A percentile compares a stretch with the other conserved stretches of the same genome.
Evolutionary conservation across 2,329 filamentous ascomycete genomes (phyloP).

Genomic region (Colletotrichum theobromicola): DNA sequence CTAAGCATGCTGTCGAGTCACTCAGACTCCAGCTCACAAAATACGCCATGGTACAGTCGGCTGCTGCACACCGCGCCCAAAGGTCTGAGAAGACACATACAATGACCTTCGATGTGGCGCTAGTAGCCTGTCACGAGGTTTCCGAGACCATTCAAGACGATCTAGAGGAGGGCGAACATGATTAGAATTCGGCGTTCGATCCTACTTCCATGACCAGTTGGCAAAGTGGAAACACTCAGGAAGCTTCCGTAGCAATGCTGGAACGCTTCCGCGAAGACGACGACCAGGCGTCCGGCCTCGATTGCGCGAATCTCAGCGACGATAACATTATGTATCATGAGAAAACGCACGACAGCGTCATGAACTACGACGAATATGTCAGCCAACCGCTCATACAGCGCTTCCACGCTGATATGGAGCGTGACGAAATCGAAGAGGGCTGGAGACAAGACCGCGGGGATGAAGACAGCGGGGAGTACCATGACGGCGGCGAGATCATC

Average conservation of each 20-base stretch:
- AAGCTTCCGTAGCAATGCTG: not conserved
- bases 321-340: not conserved
- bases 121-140: not conserved
- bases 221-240: not conserved
- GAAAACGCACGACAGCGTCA: not conserved
- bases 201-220: not conserved
- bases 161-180: not conserved
- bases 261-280: not conserved
- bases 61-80: not conserved
- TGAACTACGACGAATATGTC: not conserved
- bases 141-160: not conserved
- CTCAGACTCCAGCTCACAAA: not conserved
- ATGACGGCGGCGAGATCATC: not conserved
- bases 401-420: not conserved
- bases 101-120: not conserved
- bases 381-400: not conserved
- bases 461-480: not conserved
- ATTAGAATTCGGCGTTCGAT: not conserved
- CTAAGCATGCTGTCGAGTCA: not conserved
- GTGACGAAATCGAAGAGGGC: not conserved
- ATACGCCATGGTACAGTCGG: not conserved
- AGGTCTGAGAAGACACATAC: not conserved
- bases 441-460: not conserved
- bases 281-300: not conserved
- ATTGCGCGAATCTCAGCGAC: not conserved